Percentiles rank a stretch among this genome's conserved stretches.
Evolutionary conservation across 805 yeast genomes (phyloP).

Genomic region (Lachancea kluyveri): DNA sequence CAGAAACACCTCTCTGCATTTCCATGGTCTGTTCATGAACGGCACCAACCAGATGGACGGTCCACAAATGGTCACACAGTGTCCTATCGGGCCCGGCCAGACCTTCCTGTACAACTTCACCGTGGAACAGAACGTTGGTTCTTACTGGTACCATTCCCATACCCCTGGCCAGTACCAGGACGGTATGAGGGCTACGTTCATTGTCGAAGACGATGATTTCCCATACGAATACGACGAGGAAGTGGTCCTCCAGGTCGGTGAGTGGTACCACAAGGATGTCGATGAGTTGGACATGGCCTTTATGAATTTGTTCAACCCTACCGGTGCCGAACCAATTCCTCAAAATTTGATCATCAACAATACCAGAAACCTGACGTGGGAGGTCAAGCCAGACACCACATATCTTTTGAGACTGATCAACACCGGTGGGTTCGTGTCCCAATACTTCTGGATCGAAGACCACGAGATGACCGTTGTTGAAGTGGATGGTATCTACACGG

Average conservation of each 20-base stretch:
- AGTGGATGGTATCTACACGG: constrained; percentile 85
- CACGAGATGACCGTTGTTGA: constrained; percentile 84
- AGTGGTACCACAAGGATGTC: constrained; percentile 76
- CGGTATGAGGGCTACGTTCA: constrained; percentile 77
- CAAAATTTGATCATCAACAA: constrained; percentile 73
- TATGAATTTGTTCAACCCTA: constrained; percentile 75
- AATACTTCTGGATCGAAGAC: constrained; percentile 82
- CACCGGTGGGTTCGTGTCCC: constrained; percentile 88
- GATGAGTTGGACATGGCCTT: constrained; percentile 47
- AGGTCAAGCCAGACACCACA: constrained; percentile 78
- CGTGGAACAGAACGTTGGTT: constrained; percentile 72
- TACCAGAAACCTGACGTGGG: constrained; percentile 69
- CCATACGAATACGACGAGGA: constrained; percentile 82
- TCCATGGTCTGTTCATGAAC: constrained; percentile 84
- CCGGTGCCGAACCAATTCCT: constrained; percentile 98
- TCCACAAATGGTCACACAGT: constrained; percentile 80
- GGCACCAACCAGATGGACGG: constrained; percentile 84
- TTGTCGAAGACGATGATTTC: constrained; percentile 61
- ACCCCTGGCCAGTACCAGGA: constrained; percentile 87
- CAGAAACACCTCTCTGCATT: constrained; percentile 65
- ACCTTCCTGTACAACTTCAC: constrained; percentile 82
- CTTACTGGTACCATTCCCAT: constrained; percentile 98
- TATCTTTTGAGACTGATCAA: constrained; percentile 77
- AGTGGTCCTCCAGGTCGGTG: constrained; percentile 58
- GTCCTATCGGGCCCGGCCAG: constrained; percentile 82